Conservation (phyloP, 257 asterid species). For the Misopates orontium region DNA sequence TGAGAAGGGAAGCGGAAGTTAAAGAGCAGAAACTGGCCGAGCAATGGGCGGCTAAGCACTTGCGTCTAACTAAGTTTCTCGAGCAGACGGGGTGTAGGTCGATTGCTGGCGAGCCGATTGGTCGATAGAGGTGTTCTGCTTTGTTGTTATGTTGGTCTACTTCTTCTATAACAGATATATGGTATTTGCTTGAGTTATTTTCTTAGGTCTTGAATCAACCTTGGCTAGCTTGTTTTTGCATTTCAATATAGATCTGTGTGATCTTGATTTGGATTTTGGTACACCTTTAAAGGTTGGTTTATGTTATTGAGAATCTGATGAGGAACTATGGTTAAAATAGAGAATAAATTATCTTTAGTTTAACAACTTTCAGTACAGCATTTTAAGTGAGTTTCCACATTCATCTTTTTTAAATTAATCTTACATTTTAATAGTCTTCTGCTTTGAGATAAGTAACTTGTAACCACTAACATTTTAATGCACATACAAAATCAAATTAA, state of each 20-base stretch:
- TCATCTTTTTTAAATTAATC: no score
- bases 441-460: no score
- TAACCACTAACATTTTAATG: no score
- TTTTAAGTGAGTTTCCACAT: no score
- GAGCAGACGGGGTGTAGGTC: slow-evolving; percentile 70
- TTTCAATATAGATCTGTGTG: neutral
- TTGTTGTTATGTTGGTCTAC: neutral
- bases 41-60: slow-evolving; percentile 86
- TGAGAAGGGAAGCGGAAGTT: slow-evolving; percentile 83
- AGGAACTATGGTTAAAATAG: neutral
- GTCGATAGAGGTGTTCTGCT: slow-evolving; percentile 22
- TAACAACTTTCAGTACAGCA: no score
- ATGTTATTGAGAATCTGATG: neutral
- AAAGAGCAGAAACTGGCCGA: slow-evolving; percentile 90
- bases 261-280: neutral
- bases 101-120: slow-evolving; percentile 40
- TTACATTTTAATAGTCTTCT: no score
- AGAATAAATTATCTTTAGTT: neutral
- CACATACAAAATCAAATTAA: no score
- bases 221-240: neutral
- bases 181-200: slow-evolving; percentile 4
- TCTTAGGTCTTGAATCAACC: slow-evolving; percentile 6
- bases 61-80: slow-evolving; percentile 59
- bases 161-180: neutral
- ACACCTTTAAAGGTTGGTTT: neutral